A percentile compares a stretch with the other conserved stretches of the same genome.
Conservation (phyloP, 352 stramenopile species). For the Phytophthora nicotianae region DNA sequence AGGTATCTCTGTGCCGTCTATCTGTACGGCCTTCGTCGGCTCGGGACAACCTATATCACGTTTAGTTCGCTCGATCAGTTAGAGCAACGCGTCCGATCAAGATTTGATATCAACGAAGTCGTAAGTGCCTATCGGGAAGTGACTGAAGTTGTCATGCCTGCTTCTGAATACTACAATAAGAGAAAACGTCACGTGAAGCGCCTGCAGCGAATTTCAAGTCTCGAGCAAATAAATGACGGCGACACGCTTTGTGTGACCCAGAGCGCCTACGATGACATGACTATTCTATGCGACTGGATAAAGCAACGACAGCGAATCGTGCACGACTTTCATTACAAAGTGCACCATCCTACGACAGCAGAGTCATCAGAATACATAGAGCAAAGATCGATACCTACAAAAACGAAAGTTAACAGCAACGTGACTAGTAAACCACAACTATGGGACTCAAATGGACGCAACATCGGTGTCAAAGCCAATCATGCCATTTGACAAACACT, state of each 20-base stretch:
- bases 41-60: constrained; percentile 58
- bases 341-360: constrained; percentile 1
- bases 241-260: constrained; percentile 66
- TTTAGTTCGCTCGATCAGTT: constrained; percentile 53
- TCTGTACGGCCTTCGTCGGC: constrained; percentile 41
- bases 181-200: constrained; percentile 15
- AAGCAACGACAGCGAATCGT: constrained; percentile 46
- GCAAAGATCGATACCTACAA: neutral
- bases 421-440: constrained; percentile 41
- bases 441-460: constrained; percentile 65
- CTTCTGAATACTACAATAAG: neutral
- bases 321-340: constrained; percentile 30
- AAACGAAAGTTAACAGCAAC: neutral
- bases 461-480: neutral
- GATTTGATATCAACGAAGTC: constrained; percentile 34
- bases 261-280: constrained; percentile 72
- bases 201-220: constrained; percentile 44
- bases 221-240: constrained; percentile 53
- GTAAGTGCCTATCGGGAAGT: constrained; percentile 60
- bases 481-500: neutral
- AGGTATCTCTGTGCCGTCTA: constrained; percentile 60
- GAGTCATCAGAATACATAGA: neutral
- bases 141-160: constrained; percentile 9
- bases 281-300: constrained; percentile 71
- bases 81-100: constrained; percentile 33